These are phyloP conservation scores for Claviceps fusiformis DNA, from an alignment of 2,329 filamentous ascomycete species.

Conservation along the genomic window DNA sequence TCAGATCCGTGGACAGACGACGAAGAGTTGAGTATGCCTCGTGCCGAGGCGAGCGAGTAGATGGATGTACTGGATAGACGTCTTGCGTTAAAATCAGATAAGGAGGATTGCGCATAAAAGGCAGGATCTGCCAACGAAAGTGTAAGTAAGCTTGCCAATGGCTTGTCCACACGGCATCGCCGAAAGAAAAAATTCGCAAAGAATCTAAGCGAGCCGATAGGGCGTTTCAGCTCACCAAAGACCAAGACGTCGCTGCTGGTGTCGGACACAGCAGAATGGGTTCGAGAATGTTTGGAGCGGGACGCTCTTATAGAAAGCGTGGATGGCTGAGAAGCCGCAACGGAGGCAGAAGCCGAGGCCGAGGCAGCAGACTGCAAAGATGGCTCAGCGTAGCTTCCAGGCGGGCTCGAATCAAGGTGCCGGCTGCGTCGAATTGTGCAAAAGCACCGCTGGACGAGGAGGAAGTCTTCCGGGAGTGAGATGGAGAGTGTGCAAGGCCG, in stretches of 20 bases:
- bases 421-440: constrained; percentile 38
- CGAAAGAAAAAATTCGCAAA: constrained; percentile 24
- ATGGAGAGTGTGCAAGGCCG: background rate
- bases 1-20: constrained; percentile 42
- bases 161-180: constrained; percentile 12
- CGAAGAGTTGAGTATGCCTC: constrained; percentile 33
- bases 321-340: constrained; percentile 31
- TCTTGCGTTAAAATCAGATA: constrained; percentile 42
- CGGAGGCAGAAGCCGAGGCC: constrained; percentile 21
- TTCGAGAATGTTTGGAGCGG: constrained; percentile 27
- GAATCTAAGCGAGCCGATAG: constrained; percentile 35
- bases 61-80: constrained; percentile 62
- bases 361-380: constrained; percentile 46
- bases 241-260: constrained; percentile 24
- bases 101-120: constrained; percentile 30
- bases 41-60: constrained; percentile 53
- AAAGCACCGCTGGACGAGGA: constrained; percentile 26
- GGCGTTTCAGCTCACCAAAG: constrained; percentile 26
- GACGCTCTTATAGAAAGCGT: constrained; percentile 28
- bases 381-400: constrained; percentile 41
- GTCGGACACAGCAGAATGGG: constrained; percentile 29
- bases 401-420: constrained; percentile 45
- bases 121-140: constrained; percentile 34
- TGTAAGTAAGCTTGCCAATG: constrained; percentile 13
- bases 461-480: constrained; percentile 24